Base-by-base conservation (phyloP, 441 rosid species). In the Populus hybrid region DNA sequence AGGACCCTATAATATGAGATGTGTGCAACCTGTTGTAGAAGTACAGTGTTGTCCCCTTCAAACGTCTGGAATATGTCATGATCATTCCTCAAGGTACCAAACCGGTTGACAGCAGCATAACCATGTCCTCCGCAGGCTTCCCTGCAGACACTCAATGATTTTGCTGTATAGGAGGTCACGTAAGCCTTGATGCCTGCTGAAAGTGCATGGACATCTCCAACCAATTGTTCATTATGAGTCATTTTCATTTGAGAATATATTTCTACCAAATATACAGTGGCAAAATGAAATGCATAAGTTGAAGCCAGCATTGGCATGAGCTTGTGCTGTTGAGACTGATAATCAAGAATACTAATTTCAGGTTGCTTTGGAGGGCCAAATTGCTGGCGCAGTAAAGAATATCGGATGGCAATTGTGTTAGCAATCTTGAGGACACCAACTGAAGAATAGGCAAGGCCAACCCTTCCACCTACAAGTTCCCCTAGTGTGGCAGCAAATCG, bases 121-220 rank as follows among this genome's bases (percentile, higher is more conserved):
- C 99, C 99, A 84, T 96, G 99, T 59, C 99, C 99, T 79, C 99
- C 99, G 80, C 98, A 96, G 21, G 99, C 88, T 86, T 96, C 99
- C 85, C 99, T 88, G 81, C 99, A 96, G 72, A 90, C 84, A 63
- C 94, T 90, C 84, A 96, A 84, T 9, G 99, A 86, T 83, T 89
- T 93, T 72, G 98, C 97, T 0, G 99, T 94, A 83, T 89, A 94
- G 14, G 97, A 93, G 31, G 99, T 96, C 78, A 94, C 86, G 76
- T 96, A 94, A 24, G 99, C 91, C 84, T 96, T 96, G 24, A 96
- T 94, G 18, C 99, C 98, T 24, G 99, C 97, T 4, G 99, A 96
- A 50, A 94, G 92, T 0, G 97, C 89, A 86, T 96, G 99, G 11
- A 96, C 97, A 84, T 96, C 99, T 77, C 86, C 97, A 79, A 87